Percentiles rank a stretch among this genome's conserved stretches.
These are phyloP conservation scores for Torulaspora pretoriensis DNA, from an alignment of 1,139 yeast species.

Conservation along the genomic window DNA sequence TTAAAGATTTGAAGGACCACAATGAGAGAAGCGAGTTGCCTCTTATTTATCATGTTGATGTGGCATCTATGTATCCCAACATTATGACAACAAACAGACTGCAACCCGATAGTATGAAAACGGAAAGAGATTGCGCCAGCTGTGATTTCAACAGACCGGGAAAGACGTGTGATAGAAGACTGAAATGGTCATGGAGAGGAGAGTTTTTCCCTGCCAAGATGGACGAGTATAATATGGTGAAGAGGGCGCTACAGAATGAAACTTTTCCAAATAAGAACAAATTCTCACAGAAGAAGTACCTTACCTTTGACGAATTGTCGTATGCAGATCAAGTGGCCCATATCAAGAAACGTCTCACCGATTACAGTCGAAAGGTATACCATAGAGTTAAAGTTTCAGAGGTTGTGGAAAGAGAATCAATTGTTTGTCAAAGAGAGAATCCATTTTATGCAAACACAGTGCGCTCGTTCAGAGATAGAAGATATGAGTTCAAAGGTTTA, in stretches of 20 bases:
- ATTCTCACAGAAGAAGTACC: slow-evolving; percentile 43
- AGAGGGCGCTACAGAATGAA: slow-evolving; percentile 77
- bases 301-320: slow-evolving; percentile 67
- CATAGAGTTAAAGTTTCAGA: slow-evolving; percentile 78
- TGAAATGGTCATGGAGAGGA: slow-evolving; percentile 99
- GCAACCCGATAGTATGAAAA: slow-evolving; percentile 97
- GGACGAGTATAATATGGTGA: slow-evolving; percentile 89
- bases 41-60: slow-evolving; percentile 93
- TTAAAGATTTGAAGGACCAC: slow-evolving; percentile 54
- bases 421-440: slow-evolving; percentile 94
- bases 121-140: slow-evolving; percentile 93
- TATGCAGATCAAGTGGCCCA: slow-evolving; percentile 73
- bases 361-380: slow-evolving; percentile 80
- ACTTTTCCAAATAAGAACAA: slow-evolving; percentile 56
- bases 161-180: slow-evolving; percentile 81
- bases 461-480: slow-evolving; percentile 87
- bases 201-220: slow-evolving; percentile 88
- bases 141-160: slow-evolving; percentile 98
- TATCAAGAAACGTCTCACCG: slow-evolving; percentile 75
- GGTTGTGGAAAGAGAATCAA: slow-evolving; percentile 84
- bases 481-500: slow-evolving; percentile 90
- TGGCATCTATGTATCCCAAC: slow-evolving; percentile 98
- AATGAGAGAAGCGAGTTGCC: slow-evolving; percentile 76
- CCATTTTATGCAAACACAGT: slow-evolving; percentile 97
- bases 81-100: slow-evolving; percentile 96